These are phyloP conservation scores for Mycogone perniciosa DNA, from an alignment of 2,329 filamentous ascomycete species.

Conservation along the genomic window DNA sequence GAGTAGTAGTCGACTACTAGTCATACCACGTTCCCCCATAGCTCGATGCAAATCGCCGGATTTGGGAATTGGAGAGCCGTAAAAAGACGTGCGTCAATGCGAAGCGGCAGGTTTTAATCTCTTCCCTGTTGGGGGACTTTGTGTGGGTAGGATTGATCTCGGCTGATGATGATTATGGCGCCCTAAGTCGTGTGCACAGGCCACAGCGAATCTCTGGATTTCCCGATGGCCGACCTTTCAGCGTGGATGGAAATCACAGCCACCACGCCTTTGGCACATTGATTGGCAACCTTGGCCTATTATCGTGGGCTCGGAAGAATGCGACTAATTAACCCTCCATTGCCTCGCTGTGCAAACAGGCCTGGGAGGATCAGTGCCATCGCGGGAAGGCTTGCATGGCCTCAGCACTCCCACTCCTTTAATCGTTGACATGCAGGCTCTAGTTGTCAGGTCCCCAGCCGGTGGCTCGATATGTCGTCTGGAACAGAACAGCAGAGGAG, in stretches of 20 bases:
- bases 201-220: conserved; percentile 13
- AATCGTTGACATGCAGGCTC: too few species aligned
- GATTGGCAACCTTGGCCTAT: conserved; percentile 1
- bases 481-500: too few species aligned
- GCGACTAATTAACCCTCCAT: conserved; percentile 10
- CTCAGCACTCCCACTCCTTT: too few species aligned
- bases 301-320: conserved; percentile 9
- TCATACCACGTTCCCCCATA: background rate
- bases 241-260: background rate
- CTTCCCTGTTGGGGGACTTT: background rate
- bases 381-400: too few species aligned
- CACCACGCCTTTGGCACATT: background rate
- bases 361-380: too few species aligned
- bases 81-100: background rate
- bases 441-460: too few species aligned
- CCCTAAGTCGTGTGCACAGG: conserved; percentile 13
- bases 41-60: conserved; percentile 14
- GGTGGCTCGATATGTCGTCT: too few species aligned
- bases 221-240: conserved; percentile 10
- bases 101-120: background rate
- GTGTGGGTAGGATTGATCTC: background rate
- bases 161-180: background rate
- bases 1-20: too few species aligned
- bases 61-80: conserved; percentile 7
- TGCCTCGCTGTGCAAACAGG: background rate